Conservation (phyloP, 1,284 basidiomycete genomes). For the Tylopilus sp. region DNA sequence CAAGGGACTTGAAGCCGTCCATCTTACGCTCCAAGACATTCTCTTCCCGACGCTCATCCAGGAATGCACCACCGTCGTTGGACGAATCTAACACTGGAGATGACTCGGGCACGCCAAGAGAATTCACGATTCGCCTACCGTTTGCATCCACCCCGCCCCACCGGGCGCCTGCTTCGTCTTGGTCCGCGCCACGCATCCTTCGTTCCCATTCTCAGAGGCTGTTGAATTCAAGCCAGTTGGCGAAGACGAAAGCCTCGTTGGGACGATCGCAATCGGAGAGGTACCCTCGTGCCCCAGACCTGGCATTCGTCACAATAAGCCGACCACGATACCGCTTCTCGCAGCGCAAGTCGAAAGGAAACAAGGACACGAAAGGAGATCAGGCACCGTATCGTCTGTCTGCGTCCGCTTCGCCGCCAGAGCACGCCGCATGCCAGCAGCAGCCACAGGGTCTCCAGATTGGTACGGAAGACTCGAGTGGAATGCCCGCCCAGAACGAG, state of each 20-base stretch:
- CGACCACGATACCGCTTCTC: slow-evolving; percentile 27
- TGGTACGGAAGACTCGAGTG: neutral
- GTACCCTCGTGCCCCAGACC: slow-evolving; percentile 26
- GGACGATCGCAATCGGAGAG: slow-evolving; percentile 26
- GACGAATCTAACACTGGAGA: neutral
- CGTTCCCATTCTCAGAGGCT: slow-evolving; percentile 35
- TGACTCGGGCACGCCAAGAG: slow-evolving; percentile 10
- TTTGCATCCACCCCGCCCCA: slow-evolving; percentile 22
- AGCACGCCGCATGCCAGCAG: neutral
- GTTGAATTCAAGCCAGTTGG: neutral
- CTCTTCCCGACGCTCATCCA: neutral
- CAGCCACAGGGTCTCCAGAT: neutral
- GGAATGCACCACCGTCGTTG: neutral
- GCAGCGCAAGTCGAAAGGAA: slow-evolving; percentile 15
- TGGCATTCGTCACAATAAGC: slow-evolving; percentile 28
- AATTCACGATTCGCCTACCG: slow-evolving; percentile 24
- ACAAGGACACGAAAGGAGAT: neutral
- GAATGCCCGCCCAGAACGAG: neutral
- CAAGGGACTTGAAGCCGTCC: slow-evolving; percentile 8
- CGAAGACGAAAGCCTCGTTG: slow-evolving; percentile 11
- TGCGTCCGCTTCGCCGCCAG: neutral
- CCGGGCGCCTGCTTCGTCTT: neutral
- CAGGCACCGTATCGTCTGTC: neutral
- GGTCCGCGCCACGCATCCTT: slow-evolving; percentile 28
- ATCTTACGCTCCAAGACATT: slow-evolving; percentile 8